Evolutionary conservation across 306 rosid genomes (phyloP).

Genomic region (Lotus japonicus): DNA sequence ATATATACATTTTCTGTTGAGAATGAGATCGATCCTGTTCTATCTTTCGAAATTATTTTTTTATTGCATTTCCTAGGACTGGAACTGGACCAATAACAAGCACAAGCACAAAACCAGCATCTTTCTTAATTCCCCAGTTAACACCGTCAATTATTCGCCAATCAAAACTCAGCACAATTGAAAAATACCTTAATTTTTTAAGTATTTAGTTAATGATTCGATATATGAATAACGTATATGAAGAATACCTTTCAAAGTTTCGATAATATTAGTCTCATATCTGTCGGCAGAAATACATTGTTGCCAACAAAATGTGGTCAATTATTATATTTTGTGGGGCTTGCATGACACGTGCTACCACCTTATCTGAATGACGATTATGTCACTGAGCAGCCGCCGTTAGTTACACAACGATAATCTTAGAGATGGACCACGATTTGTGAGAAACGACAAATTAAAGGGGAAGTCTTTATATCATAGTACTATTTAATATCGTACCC

Average conservation of each 20-base stretch:
- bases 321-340: background rate
- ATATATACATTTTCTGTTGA: slow-evolving; percentile 5
- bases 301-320: too few relatives aligned
- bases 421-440: too few relatives aligned
- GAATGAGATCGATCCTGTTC: slow-evolving; percentile 6
- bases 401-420: background rate
- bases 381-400: slow-evolving; percentile 37
- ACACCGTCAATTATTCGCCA: background rate
- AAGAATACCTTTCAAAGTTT: too few relatives aligned
- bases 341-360: slow-evolving; percentile 15
- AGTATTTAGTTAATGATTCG: too few relatives aligned
- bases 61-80: background rate
- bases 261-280: too few relatives aligned
- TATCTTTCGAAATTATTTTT: background rate
- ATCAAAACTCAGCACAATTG: too few relatives aligned
- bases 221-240: too few relatives aligned
- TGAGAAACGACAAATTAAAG: too few relatives aligned
- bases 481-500: too few relatives aligned
- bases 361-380: slow-evolving; percentile 9
- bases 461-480: too few relatives aligned
- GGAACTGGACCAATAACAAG: background rate
- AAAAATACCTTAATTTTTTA: too few relatives aligned
- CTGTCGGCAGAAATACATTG: too few relatives aligned
- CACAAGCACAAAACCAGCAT: background rate
- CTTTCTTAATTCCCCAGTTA: background rate